phyloP scores from a whole-genome alignment of 2,329 filamentous ascomycete genomes.

The Fusarium torulosum region DNA sequence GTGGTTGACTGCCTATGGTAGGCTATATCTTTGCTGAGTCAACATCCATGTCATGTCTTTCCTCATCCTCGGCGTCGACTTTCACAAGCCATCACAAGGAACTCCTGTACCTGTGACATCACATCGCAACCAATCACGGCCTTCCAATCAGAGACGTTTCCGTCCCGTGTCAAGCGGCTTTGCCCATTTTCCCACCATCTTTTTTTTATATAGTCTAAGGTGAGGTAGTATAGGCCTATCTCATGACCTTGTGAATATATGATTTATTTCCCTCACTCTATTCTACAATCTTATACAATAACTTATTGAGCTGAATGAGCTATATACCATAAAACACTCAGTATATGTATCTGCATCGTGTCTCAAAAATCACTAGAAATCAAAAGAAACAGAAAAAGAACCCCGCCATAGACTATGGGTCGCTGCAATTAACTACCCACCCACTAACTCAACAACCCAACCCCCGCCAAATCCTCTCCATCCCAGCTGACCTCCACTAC shows the following conservation, averaged over 20 bases:
- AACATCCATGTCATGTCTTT: conserved; percentile 3
- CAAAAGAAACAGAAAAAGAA: conserved; percentile 18
- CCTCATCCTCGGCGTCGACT: conserved; percentile 36
- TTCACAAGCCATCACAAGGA: conserved; percentile 45
- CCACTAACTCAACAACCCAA: conserved; percentile 34
- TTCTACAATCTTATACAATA: not conserved
- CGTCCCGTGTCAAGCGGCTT: conserved; percentile 27
- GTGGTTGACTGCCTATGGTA: not conserved
- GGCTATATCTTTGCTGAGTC: conserved; percentile 23
- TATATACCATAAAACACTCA: not conserved
- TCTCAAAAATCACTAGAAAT: not conserved
- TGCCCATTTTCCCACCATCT: conserved; percentile 19
- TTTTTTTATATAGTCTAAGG: conserved; percentile 2
- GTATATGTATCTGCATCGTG: not conserved
- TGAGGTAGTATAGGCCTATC: not conserved
- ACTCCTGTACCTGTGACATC: conserved; percentile 39
- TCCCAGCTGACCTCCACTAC: conserved; percentile 27
- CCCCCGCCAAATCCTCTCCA: conserved; percentile 36
- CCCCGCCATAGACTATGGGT: conserved; percentile 25
- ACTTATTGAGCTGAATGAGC: not conserved
- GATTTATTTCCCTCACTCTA: conserved; percentile 6
- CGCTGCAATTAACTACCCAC: conserved; percentile 11
- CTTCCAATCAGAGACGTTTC: conserved; percentile 32
- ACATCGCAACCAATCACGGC: conserved; percentile 38
- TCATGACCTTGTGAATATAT: conserved; percentile 22